These are phyloP conservation scores for Capsicum rhomboideum DNA, from an alignment of 257 asterid genomes.

Conservation along the genomic window DNA sequence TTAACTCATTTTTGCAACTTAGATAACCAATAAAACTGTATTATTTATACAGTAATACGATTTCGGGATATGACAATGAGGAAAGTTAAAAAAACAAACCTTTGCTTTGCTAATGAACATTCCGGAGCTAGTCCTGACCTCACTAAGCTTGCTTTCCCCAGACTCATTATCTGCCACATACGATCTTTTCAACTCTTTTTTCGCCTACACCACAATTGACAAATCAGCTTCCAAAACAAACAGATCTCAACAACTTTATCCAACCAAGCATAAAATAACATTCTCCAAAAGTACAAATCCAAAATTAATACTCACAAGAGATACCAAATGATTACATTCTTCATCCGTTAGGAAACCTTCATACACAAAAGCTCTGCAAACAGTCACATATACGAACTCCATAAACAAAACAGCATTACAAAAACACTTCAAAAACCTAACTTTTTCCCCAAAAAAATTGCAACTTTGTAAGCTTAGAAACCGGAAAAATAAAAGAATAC, in stretches of 20 bases:
- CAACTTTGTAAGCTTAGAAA: neutral
- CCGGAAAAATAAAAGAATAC: neutral
- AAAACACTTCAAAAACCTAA: neutral
- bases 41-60: neutral
- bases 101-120: slow-evolving; percentile 76
- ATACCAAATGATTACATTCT: slow-evolving; percentile 82
- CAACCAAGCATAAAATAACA: neutral
- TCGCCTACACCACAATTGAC: slow-evolving; percentile 44
- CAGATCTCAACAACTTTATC: neutral
- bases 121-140: slow-evolving; percentile 94
- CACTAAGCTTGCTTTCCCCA: slow-evolving; percentile 67
- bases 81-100: slow-evolving; percentile 34
- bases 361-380: slow-evolving; percentile 79
- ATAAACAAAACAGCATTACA: neutral
- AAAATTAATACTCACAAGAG: slow-evolving; percentile 57
- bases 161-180: slow-evolving; percentile 80
- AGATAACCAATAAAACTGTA: neutral
- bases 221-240: neutral
- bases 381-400: neutral
- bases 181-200: slow-evolving; percentile 83
- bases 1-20: neutral
- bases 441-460: neutral
- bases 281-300: neutral
- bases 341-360: slow-evolving; percentile 82
- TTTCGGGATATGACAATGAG: neutral